phyloP scores from a whole-genome alignment of 306 rosid genomes.

The Cucurbita ficifolia region DNA sequence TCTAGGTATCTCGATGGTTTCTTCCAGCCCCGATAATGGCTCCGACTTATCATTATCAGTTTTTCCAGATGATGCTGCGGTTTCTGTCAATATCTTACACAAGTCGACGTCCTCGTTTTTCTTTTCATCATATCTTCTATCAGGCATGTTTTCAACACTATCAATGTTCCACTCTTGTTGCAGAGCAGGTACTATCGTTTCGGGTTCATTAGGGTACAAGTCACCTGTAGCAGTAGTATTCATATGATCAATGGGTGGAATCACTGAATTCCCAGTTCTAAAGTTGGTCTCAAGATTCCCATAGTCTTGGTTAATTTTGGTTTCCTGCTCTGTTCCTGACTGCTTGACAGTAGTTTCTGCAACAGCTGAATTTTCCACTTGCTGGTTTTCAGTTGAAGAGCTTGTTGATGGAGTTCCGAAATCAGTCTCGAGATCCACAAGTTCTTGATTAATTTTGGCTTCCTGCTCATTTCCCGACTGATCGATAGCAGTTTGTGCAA shows the following conservation, averaged over 20 bases:
- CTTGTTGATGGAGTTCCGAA: neutral
- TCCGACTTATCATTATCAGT: conserved; percentile 16
- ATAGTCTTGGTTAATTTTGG: neutral
- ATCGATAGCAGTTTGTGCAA: conserved; percentile 9
- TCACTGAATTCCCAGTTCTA: conserved; percentile 15
- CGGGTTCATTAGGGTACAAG: conserved; percentile 17
- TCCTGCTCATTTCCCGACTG: conserved; percentile 13
- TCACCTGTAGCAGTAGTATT: conserved; percentile 13
- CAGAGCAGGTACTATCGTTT: conserved; percentile 12
- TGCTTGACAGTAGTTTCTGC: neutral
- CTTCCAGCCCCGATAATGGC: conserved; percentile 18
- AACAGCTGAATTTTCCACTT: conserved; percentile 15
- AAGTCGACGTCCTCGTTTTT: neutral
- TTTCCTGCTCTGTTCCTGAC: conserved; percentile 4
- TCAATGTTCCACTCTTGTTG: conserved; percentile 14
- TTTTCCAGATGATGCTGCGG: conserved; percentile 13
- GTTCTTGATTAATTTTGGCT: neutral
- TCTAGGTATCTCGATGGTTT: conserved; percentile 8
- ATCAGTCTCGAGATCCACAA: conserved; percentile 8
- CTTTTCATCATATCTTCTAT: neutral
- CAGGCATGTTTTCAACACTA: conserved; percentile 13
- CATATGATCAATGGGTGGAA: conserved; percentile 12
- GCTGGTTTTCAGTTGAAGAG: neutral
- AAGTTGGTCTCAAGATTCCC: conserved; percentile 17
- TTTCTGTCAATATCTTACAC: neutral